Conservation (phyloP, 1,284 basidiomycete genomes). For the Marasmius oreades region DNA sequence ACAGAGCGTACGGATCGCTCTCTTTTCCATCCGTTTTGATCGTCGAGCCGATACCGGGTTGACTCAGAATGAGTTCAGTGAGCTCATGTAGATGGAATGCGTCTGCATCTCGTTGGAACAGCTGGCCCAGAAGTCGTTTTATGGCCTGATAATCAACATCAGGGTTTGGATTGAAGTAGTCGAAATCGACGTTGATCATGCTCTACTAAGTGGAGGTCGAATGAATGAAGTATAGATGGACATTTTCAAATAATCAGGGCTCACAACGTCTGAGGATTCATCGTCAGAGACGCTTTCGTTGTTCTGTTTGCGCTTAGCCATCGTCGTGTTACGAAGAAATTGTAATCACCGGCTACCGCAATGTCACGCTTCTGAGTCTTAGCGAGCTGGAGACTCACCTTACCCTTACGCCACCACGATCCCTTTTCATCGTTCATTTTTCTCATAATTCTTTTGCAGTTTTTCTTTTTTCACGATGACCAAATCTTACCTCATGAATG, state of each 20-base stretch:
- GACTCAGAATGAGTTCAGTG: slow-evolving; percentile 72
- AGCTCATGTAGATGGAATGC: slow-evolving; percentile 68
- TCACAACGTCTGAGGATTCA: slow-evolving; percentile 28
- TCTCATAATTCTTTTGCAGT: neutral
- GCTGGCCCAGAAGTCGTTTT: slow-evolving; percentile 77
- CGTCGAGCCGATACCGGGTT: slow-evolving; percentile 80
- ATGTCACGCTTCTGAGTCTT: neutral
- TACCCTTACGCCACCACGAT: neutral
- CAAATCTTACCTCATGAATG: slow-evolving; percentile 78
- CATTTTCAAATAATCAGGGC: slow-evolving; percentile 8
- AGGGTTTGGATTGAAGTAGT: slow-evolving; percentile 86
- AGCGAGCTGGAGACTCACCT: neutral
- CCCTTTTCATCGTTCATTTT: neutral
- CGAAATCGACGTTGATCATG: slow-evolving; percentile 80
- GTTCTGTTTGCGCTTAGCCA: slow-evolving; percentile 33
- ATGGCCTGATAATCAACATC: slow-evolving; percentile 83
- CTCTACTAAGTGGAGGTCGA: slow-evolving; percentile 27
- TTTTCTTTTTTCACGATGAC: slow-evolving; percentile 48
- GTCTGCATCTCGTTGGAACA: slow-evolving; percentile 81
- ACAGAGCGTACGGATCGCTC: slow-evolving; percentile 82
- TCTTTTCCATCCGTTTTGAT: slow-evolving; percentile 90
- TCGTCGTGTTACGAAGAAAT: slow-evolving; percentile 17
- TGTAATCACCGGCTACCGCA: slow-evolving; percentile 10
- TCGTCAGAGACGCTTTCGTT: slow-evolving; percentile 23
- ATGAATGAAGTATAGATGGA: neutral